A percentile compares a stretch with the other conserved stretches of the same genome.
phyloP scores from a whole-genome alignment of 805 yeast species.

The Candida taoyuanica region DNA sequence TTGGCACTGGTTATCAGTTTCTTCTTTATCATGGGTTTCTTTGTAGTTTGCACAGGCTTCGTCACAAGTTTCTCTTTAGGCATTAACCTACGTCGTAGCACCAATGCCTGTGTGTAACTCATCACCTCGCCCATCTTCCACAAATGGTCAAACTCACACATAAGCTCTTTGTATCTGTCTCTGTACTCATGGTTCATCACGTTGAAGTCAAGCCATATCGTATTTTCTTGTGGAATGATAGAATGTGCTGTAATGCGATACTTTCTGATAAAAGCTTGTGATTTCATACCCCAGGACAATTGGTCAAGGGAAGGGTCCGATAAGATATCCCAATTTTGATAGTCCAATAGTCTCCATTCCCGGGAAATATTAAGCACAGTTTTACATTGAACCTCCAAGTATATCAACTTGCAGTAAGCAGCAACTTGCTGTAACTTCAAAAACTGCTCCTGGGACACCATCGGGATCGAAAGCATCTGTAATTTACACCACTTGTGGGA shows the following conservation, averaged over 20 bases:
- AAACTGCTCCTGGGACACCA: slow-evolving; percentile 16
- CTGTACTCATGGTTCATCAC: slow-evolving; percentile 11
- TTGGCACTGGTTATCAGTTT: slow-evolving; percentile 10
- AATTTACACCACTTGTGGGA: slow-evolving; percentile 22
- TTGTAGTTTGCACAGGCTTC: neutral
- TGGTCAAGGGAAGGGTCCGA: slow-evolving; percentile 8
- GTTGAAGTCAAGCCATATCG: slow-evolving; percentile 20
- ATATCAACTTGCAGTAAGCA: slow-evolving; percentile 13
- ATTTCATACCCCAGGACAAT: slow-evolving; percentile 21
- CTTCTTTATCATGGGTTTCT: slow-evolving; percentile 9
- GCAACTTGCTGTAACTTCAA: slow-evolving; percentile 18
- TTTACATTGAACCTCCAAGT: slow-evolving; percentile 16
- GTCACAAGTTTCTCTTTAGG: neutral
- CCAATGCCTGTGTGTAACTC: slow-evolving; percentile 14
- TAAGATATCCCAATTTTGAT: slow-evolving; percentile 15
- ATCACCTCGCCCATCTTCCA: slow-evolving; percentile 18
- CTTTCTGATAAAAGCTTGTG: slow-evolving; percentile 11
- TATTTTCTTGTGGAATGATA: neutral
- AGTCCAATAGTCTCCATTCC: slow-evolving; percentile 20
- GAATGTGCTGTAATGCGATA: slow-evolving; percentile 7
- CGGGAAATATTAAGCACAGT: slow-evolving; percentile 9
- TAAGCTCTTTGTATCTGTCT: slow-evolving; percentile 2
- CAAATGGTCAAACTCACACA: slow-evolving; percentile 11
- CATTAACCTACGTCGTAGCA: slow-evolving; percentile 10
- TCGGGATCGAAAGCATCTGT: slow-evolving; percentile 20